Evolutionary conservation across 1,284 basidiomycete species (phyloP), one percentile per base, ranked within the genome.

Genomic region (Waitea zeae): DNA sequence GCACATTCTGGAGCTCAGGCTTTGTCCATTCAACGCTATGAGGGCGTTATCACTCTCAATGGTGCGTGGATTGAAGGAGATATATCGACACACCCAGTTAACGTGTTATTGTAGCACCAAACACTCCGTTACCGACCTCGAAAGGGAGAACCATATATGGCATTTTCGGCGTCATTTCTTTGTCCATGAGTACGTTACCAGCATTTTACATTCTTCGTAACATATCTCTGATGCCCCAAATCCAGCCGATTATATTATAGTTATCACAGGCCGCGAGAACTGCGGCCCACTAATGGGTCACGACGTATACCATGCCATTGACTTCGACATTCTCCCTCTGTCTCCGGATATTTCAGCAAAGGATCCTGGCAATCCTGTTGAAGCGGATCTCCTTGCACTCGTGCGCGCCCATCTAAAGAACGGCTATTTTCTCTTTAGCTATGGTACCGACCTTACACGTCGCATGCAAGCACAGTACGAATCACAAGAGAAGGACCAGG

Each of bases 301-400:
- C 44, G 78, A 89, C 38, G 63, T 98, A 46, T 97, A 82, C 60
- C 73, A 79, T 36, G 87, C 89, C 12, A 84, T 83, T 20, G 86
- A 92, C 49, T 97, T 90, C 56, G 80, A 90, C 38, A 75, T 97
- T 36, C 75, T 95, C 18, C 90, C 93, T 7, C 58, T 98, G 47
- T 77, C 62, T 51, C 73, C 75, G 12, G 65, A 66, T 41, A 54
- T 76, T 32, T 75, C 78, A 13, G 67, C 72, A 5, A 65, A 72
- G 31, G 64, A 67, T 38, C 66, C 71, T 19, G 68, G 81, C 15
- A 78, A 93, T 49, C 79, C 86, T 1, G 76, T 90, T 18, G 93
- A 98, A 60, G 72, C 77, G 22, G 84, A 92, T 50, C 63, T 97
- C 2, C 61, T 97, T 22, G 76, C 74, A 5, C 73, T 98, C 20